phyloP scores from a whole-genome alignment of 495 filamentous ascomycete species.

The Glonium stellatum region DNA sequence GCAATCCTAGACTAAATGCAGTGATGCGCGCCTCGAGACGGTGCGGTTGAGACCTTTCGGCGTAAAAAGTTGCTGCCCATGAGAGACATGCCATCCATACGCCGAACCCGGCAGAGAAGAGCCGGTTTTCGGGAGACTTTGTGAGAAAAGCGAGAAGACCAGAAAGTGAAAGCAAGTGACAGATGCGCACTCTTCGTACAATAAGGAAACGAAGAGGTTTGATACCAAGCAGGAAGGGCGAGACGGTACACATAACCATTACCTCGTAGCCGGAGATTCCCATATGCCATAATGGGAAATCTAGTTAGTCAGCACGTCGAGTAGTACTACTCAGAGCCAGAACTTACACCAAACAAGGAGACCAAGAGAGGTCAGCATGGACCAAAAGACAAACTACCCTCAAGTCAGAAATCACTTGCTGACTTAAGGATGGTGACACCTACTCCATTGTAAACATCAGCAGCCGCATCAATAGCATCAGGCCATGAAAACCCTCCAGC shows the following conservation, averaged over 20 bases:
- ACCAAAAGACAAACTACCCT: conserved; percentile 90
- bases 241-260: conserved; percentile 73
- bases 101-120: conserved; percentile 73
- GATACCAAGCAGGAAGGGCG: conserved; percentile 75
- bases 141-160: conserved; percentile 78
- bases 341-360: conserved; percentile 87
- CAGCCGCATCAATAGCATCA: conserved; percentile 70
- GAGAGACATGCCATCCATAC: conserved; percentile 71
- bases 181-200: conserved; percentile 57
- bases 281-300: conserved; percentile 99
- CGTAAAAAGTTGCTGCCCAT: conserved; percentile 73
- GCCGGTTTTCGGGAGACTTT: conserved; percentile 63
- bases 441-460: conserved; percentile 91
- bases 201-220: conserved; percentile 59
- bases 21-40: conserved; percentile 74
- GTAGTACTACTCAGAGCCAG: conserved; percentile 3
- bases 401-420: conserved; percentile 8
- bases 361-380: conserved; percentile 79
- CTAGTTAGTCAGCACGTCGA: conserved; percentile 36
- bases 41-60: conserved; percentile 64
- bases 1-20: conserved; percentile 73
- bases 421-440: conserved; percentile 24
- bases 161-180: conserved; percentile 67
- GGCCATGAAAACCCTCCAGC: conserved; percentile 64
- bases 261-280: conserved; percentile 96